Evolutionary conservation across 768 basidiomycete species (phyloP).

Genomic region (Podaxis mareebaensis): DNA sequence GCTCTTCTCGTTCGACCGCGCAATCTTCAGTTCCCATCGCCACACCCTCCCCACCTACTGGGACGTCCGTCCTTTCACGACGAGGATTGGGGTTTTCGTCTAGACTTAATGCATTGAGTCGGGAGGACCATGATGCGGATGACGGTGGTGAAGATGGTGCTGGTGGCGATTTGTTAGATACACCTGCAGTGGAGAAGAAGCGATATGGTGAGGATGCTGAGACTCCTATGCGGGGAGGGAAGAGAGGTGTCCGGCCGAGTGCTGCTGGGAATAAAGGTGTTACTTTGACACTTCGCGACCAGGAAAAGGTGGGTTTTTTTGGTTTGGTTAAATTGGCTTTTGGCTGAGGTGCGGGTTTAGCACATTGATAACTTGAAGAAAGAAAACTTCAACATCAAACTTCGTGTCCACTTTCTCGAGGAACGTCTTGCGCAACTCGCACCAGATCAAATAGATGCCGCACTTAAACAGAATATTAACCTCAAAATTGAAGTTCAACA

Average conservation of each 20-base stretch:
- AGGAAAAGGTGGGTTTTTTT: constrained; percentile 77
- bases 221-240: constrained; percentile 8
- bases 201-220: constrained; percentile 26
- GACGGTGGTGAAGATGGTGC: constrained; percentile 29
- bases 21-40: constrained; percentile 50
- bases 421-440: constrained; percentile 88
- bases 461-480: constrained; percentile 89
- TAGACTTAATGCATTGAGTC: constrained; percentile 32
- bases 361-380: constrained; percentile 95
- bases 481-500: constrained; percentile 93
- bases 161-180: constrained; percentile 49
- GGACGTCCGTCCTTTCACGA: constrained; percentile 29
- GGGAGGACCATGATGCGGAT: constrained; percentile 23
- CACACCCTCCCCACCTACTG: constrained; percentile 49
- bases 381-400: constrained; percentile 95
- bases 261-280: constrained; percentile 41
- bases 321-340: not conserved
- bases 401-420: constrained; percentile 94
- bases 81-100: constrained; percentile 35
- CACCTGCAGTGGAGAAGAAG: constrained; percentile 49
- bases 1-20: constrained; percentile 52
- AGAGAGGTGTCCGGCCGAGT: constrained; percentile 33
- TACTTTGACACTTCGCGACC: constrained; percentile 85
- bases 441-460: constrained; percentile 90
- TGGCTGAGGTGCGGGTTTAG: constrained; percentile 38